Evolutionary conservation across 2,329 filamentous ascomycete genomes (phyloP), one percentile per base, ranked within the genome.

Genomic region (Fonsecaea multimorphosa): DNA sequence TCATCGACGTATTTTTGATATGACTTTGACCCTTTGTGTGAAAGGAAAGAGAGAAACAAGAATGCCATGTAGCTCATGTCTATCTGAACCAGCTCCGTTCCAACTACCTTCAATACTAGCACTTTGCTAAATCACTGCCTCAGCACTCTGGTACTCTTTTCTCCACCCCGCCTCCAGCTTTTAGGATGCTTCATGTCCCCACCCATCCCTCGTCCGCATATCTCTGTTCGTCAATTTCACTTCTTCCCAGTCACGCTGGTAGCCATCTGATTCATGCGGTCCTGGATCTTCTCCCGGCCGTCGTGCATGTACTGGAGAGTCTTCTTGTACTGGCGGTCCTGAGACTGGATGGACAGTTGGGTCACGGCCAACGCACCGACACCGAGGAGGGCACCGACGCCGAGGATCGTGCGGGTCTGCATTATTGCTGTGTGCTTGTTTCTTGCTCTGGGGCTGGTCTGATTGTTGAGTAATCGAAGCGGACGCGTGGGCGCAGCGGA

Each of bases 311-410:
- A 72, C 56, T 67, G 58, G 19, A 72, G 59, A 1, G 71, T 71
- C 59, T 71, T 72, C 63, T 71, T 72, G 69, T 72, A 72, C 52
- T 72, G 68, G 16, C 71, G 71, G 55, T 72, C 69, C 55, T 71
- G 67, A 1, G 71, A 70, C 49, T 67, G 60, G 40, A 71, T 58
- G 57, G 69, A 70, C 65, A 72, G 61, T 29, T 70, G 67, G 24
- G 68, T 72, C 31, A 72, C 34, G n/a, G 55, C 65, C 6, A 72
- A 58, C 31, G 68, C 64, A 27, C 58, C 67, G 54, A 69, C 64
- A 19, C 70, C 70, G 34, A 69, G 46, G 46, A 69, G 24, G 49
- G 63, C 70, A 12, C 61, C 59, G 31, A 57, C 58, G 32, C 64
- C 70, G 63, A 71, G n/a, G 59, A 71, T 46, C 14, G 64, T 67